These are phyloP conservation scores for Begonia fuchsioides DNA, from an alignment of 306 rosid genomes.

Conservation along the genomic window DNA sequence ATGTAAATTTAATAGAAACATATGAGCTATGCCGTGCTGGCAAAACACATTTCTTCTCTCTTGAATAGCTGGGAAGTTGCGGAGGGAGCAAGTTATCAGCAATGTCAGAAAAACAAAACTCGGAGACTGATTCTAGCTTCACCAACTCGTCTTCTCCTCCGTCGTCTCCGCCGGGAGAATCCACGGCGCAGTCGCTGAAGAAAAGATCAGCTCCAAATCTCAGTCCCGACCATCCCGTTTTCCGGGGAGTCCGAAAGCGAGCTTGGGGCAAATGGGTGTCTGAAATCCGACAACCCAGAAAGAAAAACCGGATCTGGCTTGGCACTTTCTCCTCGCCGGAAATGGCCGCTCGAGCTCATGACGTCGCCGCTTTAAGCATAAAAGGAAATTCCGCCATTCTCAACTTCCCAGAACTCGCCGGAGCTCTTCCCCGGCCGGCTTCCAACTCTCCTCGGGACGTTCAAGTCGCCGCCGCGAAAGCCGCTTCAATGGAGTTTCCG, in stretches of 20 bases:
- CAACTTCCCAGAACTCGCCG: conserved; percentile 74
- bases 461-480: conserved; percentile 77
- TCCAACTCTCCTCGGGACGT: conserved; percentile 73
- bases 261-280: conserved; percentile 98
- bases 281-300: conserved; percentile 88
- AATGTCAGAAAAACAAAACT: neutral
- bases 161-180: neutral
- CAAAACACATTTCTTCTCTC: no score
- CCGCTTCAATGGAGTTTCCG: conserved; percentile 54
- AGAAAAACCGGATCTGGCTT: conserved; percentile 93
- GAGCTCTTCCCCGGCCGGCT: conserved; percentile 52
- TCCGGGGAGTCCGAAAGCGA: conserved; percentile 92
- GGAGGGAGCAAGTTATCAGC: neutral
- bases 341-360: conserved; percentile 99
- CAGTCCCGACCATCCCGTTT: conserved; percentile 41
- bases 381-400: conserved; percentile 82
- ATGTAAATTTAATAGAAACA: no score
- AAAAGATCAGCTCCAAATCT: conserved; percentile 19
- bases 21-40: no score
- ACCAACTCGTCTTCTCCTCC: neutral
- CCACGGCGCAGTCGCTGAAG: conserved; percentile 10
- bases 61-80: no score
- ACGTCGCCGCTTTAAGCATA: conserved; percentile 70
- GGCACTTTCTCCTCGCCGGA: conserved; percentile 84
- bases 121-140: neutral